phyloP scores from a whole-genome alignment of 192 early-diverging fungal genomes.

The Podila horticola region DNA sequence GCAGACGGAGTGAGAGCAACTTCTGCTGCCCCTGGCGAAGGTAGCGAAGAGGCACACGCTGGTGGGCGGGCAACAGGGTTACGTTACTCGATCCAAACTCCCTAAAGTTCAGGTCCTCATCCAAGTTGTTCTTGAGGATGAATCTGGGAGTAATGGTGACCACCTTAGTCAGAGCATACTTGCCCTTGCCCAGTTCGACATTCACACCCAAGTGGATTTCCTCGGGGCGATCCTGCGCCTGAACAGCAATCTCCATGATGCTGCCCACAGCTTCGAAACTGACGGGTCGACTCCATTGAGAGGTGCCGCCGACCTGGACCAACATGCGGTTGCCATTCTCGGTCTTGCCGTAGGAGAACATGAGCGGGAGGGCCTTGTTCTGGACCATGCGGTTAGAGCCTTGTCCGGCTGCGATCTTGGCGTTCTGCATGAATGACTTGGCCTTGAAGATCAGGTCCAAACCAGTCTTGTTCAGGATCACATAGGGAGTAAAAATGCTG shows the following conservation, averaged over 20 bases:
- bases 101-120: constrained; percentile 77
- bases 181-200: constrained; percentile 90
- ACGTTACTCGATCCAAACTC: constrained; percentile 68
- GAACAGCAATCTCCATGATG: constrained; percentile 80
- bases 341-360: constrained; percentile 93
- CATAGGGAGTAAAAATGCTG: constrained; percentile 93
- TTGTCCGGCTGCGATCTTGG: constrained; percentile 79
- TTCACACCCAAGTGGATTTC: constrained; percentile 85
- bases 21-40: constrained; percentile 71
- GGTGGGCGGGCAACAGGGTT: constrained; percentile 58
- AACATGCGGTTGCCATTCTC: constrained; percentile 87
- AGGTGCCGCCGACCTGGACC: constrained; percentile 69
- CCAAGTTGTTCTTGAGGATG: constrained; percentile 85
- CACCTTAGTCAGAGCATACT: constrained; percentile 86
- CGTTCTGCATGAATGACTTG: constrained; percentile 82
- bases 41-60: constrained; percentile 74
- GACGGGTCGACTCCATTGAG: constrained; percentile 66
- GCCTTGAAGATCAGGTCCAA: constrained; percentile 80
- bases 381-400: constrained; percentile 40
- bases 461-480: constrained; percentile 94
- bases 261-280: constrained; percentile 98
- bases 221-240: constrained; percentile 55
- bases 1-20: constrained; percentile 73
- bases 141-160: constrained; percentile 93
- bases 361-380: constrained; percentile 73